Evolutionary conservation across 2,329 filamentous ascomycete species (phyloP).

Genomic region (Xenoacremonium recifei): DNA sequence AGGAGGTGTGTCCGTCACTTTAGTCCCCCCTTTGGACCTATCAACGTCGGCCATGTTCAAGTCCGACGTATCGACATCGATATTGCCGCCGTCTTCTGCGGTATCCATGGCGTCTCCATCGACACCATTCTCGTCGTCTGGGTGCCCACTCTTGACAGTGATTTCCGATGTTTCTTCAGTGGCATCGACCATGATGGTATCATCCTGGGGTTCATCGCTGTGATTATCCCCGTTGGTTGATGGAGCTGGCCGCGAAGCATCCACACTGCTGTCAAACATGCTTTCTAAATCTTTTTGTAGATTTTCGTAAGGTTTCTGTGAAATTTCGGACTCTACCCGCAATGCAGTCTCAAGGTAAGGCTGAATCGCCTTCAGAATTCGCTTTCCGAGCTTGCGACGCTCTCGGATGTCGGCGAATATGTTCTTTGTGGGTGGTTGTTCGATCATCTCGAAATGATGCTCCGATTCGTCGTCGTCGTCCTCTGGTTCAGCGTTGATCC

Average conservation of each 20-base stretch:
- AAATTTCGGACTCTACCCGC: conserved; percentile 78
- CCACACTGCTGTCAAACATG: conserved; percentile 68
- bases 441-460: conserved; percentile 35
- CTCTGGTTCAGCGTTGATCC: conserved; percentile 48
- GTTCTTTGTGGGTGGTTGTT: conserved; percentile 50
- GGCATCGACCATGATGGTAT: conserved; percentile 53
- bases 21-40: conserved; percentile 6
- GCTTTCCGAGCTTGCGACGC: conserved; percentile 80
- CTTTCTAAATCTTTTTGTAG: conserved; percentile 72
- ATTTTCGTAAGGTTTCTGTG: conserved; percentile 65
- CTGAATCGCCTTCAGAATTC: conserved; percentile 82
- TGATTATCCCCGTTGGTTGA: conserved; percentile 34
- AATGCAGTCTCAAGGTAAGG: conserved; percentile 73
- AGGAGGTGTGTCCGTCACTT: conserved; percentile 44
- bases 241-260: conserved; percentile 45
- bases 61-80: conserved; percentile 46
- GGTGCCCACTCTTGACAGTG: conserved; percentile 38
- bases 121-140: conserved; percentile 8
- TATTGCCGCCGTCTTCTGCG: conserved; percentile 39
- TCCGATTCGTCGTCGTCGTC: conserved; percentile 24
- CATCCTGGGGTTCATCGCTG: conserved; percentile 38
- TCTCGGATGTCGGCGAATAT: conserved; percentile 71
- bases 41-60: conserved; percentile 24
- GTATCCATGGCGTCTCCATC: conserved; percentile 34
- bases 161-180: conserved; percentile 42